Conservation (phyloP, 2,329 filamentous ascomycete genomes). For the Fusarium keratoplasticum region DNA sequence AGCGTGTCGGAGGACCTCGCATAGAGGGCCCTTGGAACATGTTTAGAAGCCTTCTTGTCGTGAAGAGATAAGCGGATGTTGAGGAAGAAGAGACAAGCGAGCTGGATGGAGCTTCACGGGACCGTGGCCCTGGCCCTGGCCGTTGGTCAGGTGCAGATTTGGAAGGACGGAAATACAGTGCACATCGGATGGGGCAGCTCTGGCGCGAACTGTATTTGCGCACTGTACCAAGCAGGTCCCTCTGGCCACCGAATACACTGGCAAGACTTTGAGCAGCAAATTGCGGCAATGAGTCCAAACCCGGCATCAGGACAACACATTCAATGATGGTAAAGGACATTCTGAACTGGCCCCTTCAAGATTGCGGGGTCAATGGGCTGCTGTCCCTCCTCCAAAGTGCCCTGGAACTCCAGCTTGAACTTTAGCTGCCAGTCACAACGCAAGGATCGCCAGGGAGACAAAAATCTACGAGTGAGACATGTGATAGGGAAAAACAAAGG, state of each 20-base stretch:
- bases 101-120: constrained; percentile 8
- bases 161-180: constrained; percentile 23
- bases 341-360: not conserved
- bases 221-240: constrained; percentile 14
- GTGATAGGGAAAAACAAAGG: constrained; percentile 3
- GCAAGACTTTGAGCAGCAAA: not conserved
- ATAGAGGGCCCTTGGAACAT: constrained; percentile 1
- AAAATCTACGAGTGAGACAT: constrained; percentile 20
- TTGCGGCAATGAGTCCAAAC: not conserved
- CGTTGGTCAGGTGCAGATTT: constrained; percentile 21
- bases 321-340: not conserved
- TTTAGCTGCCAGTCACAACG: not conserved
- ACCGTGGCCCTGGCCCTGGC: constrained; percentile 9
- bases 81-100: constrained; percentile 3
- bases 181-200: not conserved
- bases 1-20: not conserved
- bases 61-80: constrained; percentile 12
- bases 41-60: constrained; percentile 3
- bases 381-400: not conserved
- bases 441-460: constrained; percentile 2
- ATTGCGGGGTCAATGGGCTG: constrained; percentile 8
- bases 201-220: not conserved
- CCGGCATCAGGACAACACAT: not conserved
- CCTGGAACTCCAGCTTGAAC: not conserved
- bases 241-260: not conserved